Conservation (phyloP, 2,329 filamentous ascomycete genomes). For the Ceratocystis smalleyi region DNA sequence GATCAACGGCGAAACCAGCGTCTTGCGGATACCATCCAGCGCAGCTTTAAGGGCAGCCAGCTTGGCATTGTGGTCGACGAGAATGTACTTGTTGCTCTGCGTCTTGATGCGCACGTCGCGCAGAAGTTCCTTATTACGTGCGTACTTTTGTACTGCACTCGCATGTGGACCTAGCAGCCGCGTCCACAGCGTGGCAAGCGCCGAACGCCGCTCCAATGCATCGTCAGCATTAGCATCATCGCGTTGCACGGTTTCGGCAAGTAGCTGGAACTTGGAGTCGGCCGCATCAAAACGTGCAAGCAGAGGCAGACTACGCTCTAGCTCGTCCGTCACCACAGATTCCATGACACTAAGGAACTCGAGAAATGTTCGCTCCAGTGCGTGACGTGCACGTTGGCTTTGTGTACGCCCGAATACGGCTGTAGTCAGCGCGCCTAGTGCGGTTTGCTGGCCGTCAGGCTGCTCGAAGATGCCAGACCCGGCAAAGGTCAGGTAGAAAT, state of each 20-base stretch:
- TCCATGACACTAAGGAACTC: conserved; percentile 79
- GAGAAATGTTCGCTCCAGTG: conserved; percentile 73
- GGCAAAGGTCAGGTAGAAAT: conserved; percentile 63
- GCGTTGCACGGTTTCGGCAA: conserved; percentile 70
- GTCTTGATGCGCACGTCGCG: conserved; percentile 67
- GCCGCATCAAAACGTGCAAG: conserved; percentile 86
- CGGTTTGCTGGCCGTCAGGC: conserved; percentile 41
- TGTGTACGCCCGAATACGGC: conserved; percentile 65
- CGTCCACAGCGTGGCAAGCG: conserved; percentile 74
- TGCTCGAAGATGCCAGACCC: conserved; percentile 46
- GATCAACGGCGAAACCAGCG: conserved; percentile 72
- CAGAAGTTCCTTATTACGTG: conserved; percentile 72
- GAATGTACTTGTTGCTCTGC: conserved; percentile 69
- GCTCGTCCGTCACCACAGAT: conserved; percentile 71
- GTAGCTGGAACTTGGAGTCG: conserved; percentile 76
- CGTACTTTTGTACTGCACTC: conserved; percentile 68
- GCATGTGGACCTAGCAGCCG: conserved; percentile 65
- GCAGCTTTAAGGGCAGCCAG: conserved; percentile 73
- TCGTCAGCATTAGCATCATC: conserved; percentile 71
- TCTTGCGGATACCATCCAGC: conserved; percentile 67
- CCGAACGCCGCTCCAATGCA: conserved; percentile 49
- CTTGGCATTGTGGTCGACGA: conserved; percentile 74
- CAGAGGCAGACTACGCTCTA: conserved; percentile 62
- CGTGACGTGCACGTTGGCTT: conserved; percentile 63
- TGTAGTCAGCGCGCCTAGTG: conserved; percentile 52